These are phyloP conservation scores for Massarina eburnea DNA, from an alignment of 2,329 filamentous ascomycete genomes.

Conservation along the genomic window DNA sequence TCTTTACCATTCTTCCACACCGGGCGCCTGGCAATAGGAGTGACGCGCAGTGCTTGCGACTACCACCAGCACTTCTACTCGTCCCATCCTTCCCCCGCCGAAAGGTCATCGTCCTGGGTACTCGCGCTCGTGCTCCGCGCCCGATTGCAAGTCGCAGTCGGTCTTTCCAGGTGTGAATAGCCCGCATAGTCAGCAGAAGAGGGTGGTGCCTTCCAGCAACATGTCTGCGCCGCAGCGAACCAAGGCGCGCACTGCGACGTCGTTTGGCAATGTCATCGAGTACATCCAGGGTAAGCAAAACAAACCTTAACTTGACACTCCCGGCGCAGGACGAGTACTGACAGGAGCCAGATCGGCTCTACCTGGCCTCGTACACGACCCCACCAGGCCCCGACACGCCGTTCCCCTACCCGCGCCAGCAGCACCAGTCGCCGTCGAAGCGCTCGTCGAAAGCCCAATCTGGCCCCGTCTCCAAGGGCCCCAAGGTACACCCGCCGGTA, in stretches of 20 bases:
- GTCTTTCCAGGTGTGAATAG: slow-evolving; percentile 13
- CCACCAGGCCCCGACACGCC: slow-evolving; percentile 77
- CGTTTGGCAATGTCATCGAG: slow-evolving; percentile 77
- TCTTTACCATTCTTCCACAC: slow-evolving; percentile 43
- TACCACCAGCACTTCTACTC: slow-evolving; percentile 15
- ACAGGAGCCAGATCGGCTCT: slow-evolving; percentile 73
- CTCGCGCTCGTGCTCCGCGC: slow-evolving; percentile 8
- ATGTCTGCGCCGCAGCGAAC: slow-evolving; percentile 33
- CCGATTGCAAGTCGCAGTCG: slow-evolving; percentile 14
- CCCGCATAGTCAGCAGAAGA: no score
- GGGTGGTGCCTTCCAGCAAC: slow-evolving; percentile 18
- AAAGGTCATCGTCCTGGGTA: slow-evolving; percentile 15
- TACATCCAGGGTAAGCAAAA: slow-evolving; percentile 80
- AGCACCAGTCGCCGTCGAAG: slow-evolving; percentile 71
- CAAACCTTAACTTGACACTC: slow-evolving; percentile 24
- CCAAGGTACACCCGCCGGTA: slow-evolving; percentile 66
- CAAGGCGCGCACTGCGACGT: slow-evolving; percentile 29
- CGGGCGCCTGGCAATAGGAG: slow-evolving; percentile 18
- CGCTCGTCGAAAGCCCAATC: slow-evolving; percentile 67
- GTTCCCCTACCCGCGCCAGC: slow-evolving; percentile 77
- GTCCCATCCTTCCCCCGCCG: slow-evolving; percentile 16
- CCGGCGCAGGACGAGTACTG: neutral
- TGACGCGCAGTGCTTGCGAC: slow-evolving; percentile 23
- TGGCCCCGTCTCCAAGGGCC: slow-evolving; percentile 55
- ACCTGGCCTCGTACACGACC: slow-evolving; percentile 87